Evolutionary conservation across 306 rosid genomes (phyloP), one percentile per base, ranked within the genome.

Genomic region (Cucumis cinereus): DNA sequence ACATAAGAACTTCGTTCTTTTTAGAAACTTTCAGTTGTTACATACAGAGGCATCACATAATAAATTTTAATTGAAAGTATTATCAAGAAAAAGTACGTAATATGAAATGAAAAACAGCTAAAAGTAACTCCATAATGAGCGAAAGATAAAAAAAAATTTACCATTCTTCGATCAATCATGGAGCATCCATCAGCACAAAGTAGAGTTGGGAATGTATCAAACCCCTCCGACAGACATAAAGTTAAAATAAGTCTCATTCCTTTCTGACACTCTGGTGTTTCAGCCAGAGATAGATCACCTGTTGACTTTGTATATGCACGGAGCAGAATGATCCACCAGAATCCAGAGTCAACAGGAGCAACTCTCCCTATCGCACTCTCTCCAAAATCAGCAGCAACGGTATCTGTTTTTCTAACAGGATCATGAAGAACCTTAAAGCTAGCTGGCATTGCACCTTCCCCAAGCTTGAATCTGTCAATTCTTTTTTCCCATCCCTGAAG

Each of bases 401-500:
- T 17, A 50, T 76, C 79, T 61, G 79, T 76, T 61, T 76, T 76
- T 49, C 73, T 60, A 61, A 76, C 58, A 45, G 79, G 79, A 28
- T 76, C 79, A 62, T 76, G 79, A 76, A 76, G 79, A 76, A 76
- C 79, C 69, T 76, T 76, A 63, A 76, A 76, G 73, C 79, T 76
- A 47, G 79, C 79, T 10, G 79, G 79, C 79, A 76, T 76, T 60
- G 79, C 79, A 76, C 79, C 79, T 76, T 76, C 79, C 72, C 79
- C 79, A 23, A 76, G 79, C 72, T 76, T 76, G 79, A 76, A 76
- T 76, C 79, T 76, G 47, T 76, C 79, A 28, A 76, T 62, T 49
- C 45, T 76, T 47, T 76, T 76, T 61, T 76, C 79, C 79, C 79
- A 76, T 40, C 79, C 79, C 56, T 76, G 79, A 62, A 76, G 79